Percentiles rank a stretch among this genome's conserved stretches.
Evolutionary conservation across 2,329 filamentous ascomycete species (phyloP).

Genomic region (Colletotrichum costaricense): DNA sequence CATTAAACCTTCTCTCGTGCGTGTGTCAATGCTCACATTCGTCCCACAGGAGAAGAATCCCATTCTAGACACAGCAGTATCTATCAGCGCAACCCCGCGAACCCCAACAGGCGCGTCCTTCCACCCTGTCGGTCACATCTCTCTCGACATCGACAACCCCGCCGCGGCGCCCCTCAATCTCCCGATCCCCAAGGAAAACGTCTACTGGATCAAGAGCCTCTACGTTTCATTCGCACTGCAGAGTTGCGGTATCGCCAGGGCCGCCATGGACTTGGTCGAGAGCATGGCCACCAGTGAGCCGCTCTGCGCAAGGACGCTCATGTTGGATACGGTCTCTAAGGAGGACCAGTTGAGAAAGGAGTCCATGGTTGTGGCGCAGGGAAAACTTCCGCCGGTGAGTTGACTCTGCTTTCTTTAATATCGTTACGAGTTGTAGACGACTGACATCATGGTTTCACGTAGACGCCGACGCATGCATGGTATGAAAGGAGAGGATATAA

Average conservation of each 20-base stretch:
- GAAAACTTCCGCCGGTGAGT: background rate
- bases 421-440: background rate
- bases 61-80: conserved; percentile 33
- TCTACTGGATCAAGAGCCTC: conserved; percentile 46
- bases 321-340: conserved; percentile 42
- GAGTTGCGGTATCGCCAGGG: conserved; percentile 42
- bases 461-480: conserved; percentile 45
- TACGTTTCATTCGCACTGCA: conserved; percentile 41
- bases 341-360: conserved; percentile 36
- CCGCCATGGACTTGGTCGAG: conserved; percentile 44
- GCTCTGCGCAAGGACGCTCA: conserved; percentile 39
- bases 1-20: background rate
- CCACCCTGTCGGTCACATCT: conserved; percentile 46
- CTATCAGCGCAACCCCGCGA: conserved; percentile 13
- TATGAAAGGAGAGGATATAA: conserved; percentile 43
- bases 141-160: conserved; percentile 39
- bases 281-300: conserved; percentile 41
- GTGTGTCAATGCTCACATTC: conserved; percentile 10
- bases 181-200: conserved; percentile 33
- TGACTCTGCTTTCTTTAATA: rapidly evolving
- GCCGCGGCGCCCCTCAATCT: conserved; percentile 26
- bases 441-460: background rate
- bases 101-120: conserved; percentile 35
- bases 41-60: conserved; percentile 34
- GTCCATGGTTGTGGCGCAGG: background rate